phyloP scores from a whole-genome alignment of 768 basidiomycete species.

The Tephrocybe sp. region DNA sequence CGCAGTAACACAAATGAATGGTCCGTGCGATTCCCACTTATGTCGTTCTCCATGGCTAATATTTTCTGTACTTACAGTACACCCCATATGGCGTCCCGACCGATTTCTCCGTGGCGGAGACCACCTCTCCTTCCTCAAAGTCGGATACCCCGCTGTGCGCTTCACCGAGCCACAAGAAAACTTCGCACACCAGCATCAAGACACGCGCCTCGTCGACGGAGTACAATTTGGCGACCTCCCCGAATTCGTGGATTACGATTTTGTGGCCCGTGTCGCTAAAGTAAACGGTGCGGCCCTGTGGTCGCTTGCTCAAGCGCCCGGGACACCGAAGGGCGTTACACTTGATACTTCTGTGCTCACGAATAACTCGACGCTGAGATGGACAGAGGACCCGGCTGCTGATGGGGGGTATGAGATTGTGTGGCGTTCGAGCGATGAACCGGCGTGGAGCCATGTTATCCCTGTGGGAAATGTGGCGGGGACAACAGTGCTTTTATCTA shows the following conservation, averaged over 20 bases:
- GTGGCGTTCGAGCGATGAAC: constrained; percentile 48
- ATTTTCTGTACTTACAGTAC: constrained; percentile 31
- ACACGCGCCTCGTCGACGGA: constrained; percentile 48
- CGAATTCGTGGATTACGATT: constrained; percentile 57
- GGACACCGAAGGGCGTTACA: constrained; percentile 48
- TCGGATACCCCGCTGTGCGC: constrained; percentile 53
- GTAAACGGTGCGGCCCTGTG: constrained; percentile 55
- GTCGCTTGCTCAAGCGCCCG: constrained; percentile 56
- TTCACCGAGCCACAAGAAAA: constrained; percentile 60
- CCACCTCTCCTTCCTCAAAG: constrained; percentile 47
- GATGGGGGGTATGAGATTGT: constrained; percentile 52
- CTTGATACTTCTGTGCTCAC: constrained; percentile 48
- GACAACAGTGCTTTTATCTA: constrained; percentile 43
- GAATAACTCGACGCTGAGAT: constrained; percentile 54
- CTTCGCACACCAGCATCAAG: constrained; percentile 59
- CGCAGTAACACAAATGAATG: constrained; percentile 46
- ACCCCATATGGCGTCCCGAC: constrained; percentile 51
- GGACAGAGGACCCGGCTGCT: constrained; percentile 39
- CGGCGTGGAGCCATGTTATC: constrained; percentile 49
- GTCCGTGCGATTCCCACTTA: constrained; percentile 25
- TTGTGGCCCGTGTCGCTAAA: constrained; percentile 46
- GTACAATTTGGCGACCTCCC: constrained; percentile 56
- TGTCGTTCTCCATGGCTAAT: neutral
- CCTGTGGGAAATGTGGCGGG: constrained; percentile 43
- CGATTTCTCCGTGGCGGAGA: constrained; percentile 59